A percentile compares a stretch with the other conserved stretches of the same genome.
phyloP scores from a whole-genome alignment of 225 moss, liverwort and hornwort species.

The Marchantia polymorpha region DNA sequence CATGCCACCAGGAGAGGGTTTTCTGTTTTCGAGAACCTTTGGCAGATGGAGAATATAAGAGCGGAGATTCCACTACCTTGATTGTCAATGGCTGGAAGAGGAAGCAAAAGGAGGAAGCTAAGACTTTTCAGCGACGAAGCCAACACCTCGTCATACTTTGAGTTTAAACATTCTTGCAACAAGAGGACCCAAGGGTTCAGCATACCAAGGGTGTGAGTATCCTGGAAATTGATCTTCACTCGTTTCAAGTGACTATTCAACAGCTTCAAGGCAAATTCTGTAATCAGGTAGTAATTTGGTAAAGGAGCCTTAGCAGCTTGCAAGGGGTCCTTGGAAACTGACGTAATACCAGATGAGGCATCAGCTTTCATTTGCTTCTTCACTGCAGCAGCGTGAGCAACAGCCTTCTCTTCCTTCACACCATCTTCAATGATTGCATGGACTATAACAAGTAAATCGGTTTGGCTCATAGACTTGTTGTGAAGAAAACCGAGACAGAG shows the following conservation, averaged over 20 bases:
- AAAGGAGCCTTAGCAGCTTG: slow-evolving; percentile 34
- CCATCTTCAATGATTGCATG: slow-evolving; percentile 87
- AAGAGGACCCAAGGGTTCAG: slow-evolving; percentile 75
- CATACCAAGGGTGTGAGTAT: slow-evolving; percentile 64
- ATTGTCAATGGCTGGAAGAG: slow-evolving; percentile 65
- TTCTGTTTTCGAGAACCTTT: slow-evolving; percentile 67
- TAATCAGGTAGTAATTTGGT: slow-evolving; percentile 71
- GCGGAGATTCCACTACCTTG: slow-evolving; percentile 59
- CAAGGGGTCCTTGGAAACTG: neutral
- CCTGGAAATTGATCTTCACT: slow-evolving; percentile 63
- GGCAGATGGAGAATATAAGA: slow-evolving; percentile 67
- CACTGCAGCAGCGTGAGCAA: slow-evolving; percentile 49
- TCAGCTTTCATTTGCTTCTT: slow-evolving; percentile 74
- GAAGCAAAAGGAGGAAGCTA: slow-evolving; percentile 65
- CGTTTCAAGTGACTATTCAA: slow-evolving; percentile 74
- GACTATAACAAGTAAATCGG: slow-evolving; percentile 71
- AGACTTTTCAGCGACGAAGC: slow-evolving; percentile 72
- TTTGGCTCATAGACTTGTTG: slow-evolving; percentile 65
- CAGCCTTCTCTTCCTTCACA: slow-evolving; percentile 62
- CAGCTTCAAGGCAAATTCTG: slow-evolving; percentile 78
- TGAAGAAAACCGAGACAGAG: slow-evolving; percentile 70
- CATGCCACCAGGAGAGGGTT: slow-evolving; percentile 79
- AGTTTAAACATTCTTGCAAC: slow-evolving; percentile 63
- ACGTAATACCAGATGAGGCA: slow-evolving; percentile 18
- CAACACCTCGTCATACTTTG: slow-evolving; percentile 78